Conservation (phyloP, 148 eudicot species). For the Rhododendron vialii region DNA sequence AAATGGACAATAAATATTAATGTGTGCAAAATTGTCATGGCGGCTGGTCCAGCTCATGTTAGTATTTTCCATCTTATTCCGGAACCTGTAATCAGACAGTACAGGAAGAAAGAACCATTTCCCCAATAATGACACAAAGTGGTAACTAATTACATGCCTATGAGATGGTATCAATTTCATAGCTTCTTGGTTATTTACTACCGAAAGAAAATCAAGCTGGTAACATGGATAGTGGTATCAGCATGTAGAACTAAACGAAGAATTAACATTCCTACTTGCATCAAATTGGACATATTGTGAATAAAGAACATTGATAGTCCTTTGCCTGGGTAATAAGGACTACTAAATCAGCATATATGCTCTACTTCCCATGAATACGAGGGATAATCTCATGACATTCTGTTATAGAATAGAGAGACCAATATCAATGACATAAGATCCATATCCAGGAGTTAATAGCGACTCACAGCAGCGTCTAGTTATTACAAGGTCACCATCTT, state of each 20-base stretch:
- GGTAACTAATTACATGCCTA: neutral
- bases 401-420: neutral
- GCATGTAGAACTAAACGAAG: neutral
- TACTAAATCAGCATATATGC: neutral
- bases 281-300: neutral
- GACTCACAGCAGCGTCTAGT: constrained; percentile 57
- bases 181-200: neutral
- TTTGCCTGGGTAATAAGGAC: neutral
- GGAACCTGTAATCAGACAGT: neutral
- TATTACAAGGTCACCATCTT: constrained; percentile 89
- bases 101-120: neutral
- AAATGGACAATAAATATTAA: neutral
- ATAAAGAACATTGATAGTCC: neutral
- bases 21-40: no score
- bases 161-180: neutral
- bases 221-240: neutral
- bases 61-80: neutral
- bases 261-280: neutral
- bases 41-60: neutral
- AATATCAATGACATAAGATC: neutral
- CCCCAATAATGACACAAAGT: neutral
- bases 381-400: neutral
- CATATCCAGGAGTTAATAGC: neutral
- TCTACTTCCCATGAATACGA: neutral
- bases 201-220: neutral